A percentile compares a stretch with the other conserved stretches of the same genome.
Evolutionary conservation across 2,329 filamentous ascomycete species (phyloP).

Genomic region (Ceratocystis harringtonii): DNA sequence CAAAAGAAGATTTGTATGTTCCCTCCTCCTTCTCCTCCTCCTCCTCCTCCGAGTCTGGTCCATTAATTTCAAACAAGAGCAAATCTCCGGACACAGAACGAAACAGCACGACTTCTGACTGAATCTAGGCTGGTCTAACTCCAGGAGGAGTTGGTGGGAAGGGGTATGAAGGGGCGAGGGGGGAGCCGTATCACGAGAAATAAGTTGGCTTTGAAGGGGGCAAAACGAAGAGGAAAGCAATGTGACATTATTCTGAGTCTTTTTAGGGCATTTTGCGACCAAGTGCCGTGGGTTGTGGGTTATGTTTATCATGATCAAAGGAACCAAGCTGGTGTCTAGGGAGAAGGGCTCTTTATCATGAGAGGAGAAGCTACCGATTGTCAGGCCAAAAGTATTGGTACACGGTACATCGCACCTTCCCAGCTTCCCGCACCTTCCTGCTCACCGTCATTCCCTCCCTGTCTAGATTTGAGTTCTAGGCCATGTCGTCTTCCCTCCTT

Average conservation of each 20-base stretch:
- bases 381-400: background rate
- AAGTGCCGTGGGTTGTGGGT: background rate
- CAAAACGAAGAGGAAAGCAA: background rate
- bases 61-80: background rate
- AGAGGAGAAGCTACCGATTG: background rate
- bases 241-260: background rate
- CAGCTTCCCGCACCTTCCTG: background rate
- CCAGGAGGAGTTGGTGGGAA: background rate
- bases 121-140: background rate
- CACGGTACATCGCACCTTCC: background rate
- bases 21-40: no score
- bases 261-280: background rate
- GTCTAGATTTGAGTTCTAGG: background rate
- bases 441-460: background rate
- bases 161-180: background rate
- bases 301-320: background rate
- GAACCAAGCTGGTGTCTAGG: background rate
- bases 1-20: background rate
- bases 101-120: background rate
- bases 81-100: background rate
- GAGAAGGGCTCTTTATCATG: background rate
- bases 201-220: background rate
- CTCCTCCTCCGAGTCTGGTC: background rate
- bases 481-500: background rate
- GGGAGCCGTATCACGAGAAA: background rate